Conservation (phyloP, 768 basidiomycete genomes). For the Pleurotus pulmonarius region DNA sequence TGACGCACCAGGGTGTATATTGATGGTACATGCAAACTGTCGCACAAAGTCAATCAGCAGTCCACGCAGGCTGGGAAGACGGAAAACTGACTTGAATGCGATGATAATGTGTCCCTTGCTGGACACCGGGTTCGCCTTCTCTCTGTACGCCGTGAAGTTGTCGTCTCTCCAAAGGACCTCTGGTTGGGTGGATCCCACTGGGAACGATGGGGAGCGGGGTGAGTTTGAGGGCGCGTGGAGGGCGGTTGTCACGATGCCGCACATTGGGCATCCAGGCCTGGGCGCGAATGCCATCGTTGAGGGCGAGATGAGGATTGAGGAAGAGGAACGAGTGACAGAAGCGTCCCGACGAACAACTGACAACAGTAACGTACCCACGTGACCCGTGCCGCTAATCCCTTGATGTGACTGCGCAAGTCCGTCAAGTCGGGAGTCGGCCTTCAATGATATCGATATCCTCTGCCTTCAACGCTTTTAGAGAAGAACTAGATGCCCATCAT, state of each 20-base stretch:
- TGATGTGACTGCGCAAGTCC: background rate
- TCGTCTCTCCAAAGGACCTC: slow-evolving; percentile 75
- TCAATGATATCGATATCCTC: background rate
- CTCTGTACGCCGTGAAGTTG: slow-evolving; percentile 72
- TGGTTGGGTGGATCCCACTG: slow-evolving; percentile 42
- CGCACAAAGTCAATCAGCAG: slow-evolving; percentile 10
- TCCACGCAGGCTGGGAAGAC: background rate
- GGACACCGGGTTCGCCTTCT: slow-evolving; percentile 69
- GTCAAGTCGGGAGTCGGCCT: background rate
- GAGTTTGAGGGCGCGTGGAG: slow-evolving; percentile 39
- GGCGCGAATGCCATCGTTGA: slow-evolving; percentile 51
- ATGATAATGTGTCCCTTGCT: slow-evolving; percentile 68
- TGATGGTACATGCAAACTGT: slow-evolving; percentile 74
- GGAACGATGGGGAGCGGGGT: slow-evolving; percentile 42
- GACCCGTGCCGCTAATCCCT: background rate
- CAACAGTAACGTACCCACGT: slow-evolving; percentile 9
- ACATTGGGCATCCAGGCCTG: slow-evolving; percentile 73
- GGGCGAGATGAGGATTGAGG: background rate
- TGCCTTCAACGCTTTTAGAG: slow-evolving; percentile 61
- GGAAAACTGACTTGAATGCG: slow-evolving; percentile 64
- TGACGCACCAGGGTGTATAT: slow-evolving; percentile 63
- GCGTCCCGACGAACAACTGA: background rate
- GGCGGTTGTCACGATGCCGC: slow-evolving; percentile 63
- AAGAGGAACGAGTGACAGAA: background rate
- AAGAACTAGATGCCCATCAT: slow-evolving; percentile 76